phyloP scores from a whole-genome alignment of 2,329 filamentous ascomycete genomes.

The Helminthosporium solani region DNA sequence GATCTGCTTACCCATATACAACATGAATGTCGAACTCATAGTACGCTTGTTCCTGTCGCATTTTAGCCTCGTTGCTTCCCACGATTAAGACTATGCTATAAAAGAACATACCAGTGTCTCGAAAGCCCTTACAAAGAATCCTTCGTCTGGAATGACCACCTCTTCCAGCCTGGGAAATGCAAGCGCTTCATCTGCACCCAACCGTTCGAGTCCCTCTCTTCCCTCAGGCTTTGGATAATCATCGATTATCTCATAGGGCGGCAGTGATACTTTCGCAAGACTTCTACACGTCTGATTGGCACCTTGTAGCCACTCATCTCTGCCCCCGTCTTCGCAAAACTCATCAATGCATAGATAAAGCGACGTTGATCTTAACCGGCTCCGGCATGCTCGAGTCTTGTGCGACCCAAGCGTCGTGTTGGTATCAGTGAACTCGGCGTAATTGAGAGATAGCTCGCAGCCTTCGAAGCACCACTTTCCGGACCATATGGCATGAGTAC shows the following conservation, averaged over 20 bases:
- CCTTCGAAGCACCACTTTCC: constrained; percentile 32
- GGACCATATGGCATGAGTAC: constrained; percentile 14
- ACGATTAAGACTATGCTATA: background rate
- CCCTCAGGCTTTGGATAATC: constrained; percentile 19
- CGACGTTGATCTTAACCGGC: constrained; percentile 24
- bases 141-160: constrained; percentile 22
- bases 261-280: constrained; percentile 23
- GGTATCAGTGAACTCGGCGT: constrained; percentile 37
- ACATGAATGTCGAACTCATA: constrained; percentile 33
- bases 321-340: constrained; percentile 22
- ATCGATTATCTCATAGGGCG: constrained; percentile 27
- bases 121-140: constrained; percentile 28
- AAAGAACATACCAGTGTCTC: constrained; percentile 27
- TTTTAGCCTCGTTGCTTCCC: background rate
- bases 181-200: constrained; percentile 24
- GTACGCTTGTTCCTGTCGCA: constrained; percentile 25
- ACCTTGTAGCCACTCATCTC: constrained; percentile 18
- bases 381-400: constrained; percentile 30
- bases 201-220: constrained; percentile 14
- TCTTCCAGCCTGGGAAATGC: constrained; percentile 16
- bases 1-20: constrained; percentile 26
- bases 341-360: constrained; percentile 33
- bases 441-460: constrained; percentile 31
- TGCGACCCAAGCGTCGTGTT: constrained; percentile 19
- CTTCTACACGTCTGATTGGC: constrained; percentile 24